phyloP scores from a whole-genome alignment of 2,329 filamentous ascomycete genomes.

The Diaporthe humulicola region DNA sequence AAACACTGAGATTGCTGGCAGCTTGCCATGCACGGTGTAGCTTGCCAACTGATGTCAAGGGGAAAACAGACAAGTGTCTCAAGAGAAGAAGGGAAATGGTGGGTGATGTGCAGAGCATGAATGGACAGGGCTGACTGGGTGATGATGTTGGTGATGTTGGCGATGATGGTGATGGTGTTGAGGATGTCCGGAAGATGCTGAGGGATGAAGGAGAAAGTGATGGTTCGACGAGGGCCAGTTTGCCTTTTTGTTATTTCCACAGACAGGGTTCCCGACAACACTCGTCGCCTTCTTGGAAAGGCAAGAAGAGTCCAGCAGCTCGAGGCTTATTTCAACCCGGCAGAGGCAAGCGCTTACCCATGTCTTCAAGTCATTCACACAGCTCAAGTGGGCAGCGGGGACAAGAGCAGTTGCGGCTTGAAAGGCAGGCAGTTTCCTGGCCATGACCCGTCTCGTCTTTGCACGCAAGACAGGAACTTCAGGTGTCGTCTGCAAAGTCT shows the following conservation, averaged over 20 bases:
- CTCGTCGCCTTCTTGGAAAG: background rate
- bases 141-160: background rate
- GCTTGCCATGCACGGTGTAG: background rate
- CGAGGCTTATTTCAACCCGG: background rate
- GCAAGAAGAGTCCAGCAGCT: background rate
- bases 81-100: background rate
- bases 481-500: background rate
- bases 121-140: background rate
- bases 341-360: constrained; percentile 1
- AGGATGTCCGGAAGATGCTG: background rate
- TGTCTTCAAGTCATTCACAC: background rate
- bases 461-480: background rate
- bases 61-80: background rate
- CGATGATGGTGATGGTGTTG: background rate
- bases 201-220: background rate
- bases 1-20: constrained; percentile 5
- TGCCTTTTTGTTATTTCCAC: background rate
- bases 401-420: background rate
- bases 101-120: background rate
- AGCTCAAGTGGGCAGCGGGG: background rate
- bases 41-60: constrained; percentile 11
- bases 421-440: background rate
- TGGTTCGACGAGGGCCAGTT: background rate
- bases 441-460: background rate
- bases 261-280: background rate